Conservation (phyloP, 1,284 basidiomycete genomes). For the Pisolithus thermaeus region DNA sequence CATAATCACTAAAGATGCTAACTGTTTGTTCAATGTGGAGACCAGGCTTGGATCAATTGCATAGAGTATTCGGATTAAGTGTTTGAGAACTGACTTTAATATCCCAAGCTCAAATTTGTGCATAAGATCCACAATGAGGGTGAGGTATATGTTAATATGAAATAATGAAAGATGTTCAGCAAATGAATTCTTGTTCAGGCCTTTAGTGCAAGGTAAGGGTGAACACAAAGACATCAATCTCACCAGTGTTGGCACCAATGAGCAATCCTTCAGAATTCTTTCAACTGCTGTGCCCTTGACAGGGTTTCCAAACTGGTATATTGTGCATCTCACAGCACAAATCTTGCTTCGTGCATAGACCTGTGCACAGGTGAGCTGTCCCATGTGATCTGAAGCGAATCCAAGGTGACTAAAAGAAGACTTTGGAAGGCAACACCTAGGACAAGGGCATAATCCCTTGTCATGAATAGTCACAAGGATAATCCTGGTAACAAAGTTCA, state of each 20-base stretch:
- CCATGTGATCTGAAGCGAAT: too few species aligned
- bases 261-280: conserved; percentile 1
- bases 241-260: conserved; percentile 8
- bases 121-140: conserved; percentile 20
- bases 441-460: conserved; percentile 29
- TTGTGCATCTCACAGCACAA: conserved; percentile 11
- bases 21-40: conserved; percentile 1
- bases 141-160: conserved; percentile 22
- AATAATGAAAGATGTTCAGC: conserved; percentile 16
- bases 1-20: not conserved
- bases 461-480: conserved; percentile 30
- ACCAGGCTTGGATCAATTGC: not conserved
- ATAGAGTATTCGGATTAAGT: conserved; percentile 5
- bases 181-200: conserved; percentile 32
- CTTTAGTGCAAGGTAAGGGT: not conserved
- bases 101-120: conserved; percentile 12
- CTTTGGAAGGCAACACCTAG: conserved; percentile 27
- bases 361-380: conserved; percentile 4
- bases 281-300: conserved; percentile 10
- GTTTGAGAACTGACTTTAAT: conserved; percentile 6
- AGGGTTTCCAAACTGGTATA: conserved; percentile 15
- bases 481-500: too few species aligned
- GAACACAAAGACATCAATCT: too few species aligned
- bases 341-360: conserved; percentile 11
- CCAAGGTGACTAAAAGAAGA: too few species aligned